Conservation (phyloP, 495 filamentous ascomycete species). For the Barbatosphaeria neglecta region DNA sequence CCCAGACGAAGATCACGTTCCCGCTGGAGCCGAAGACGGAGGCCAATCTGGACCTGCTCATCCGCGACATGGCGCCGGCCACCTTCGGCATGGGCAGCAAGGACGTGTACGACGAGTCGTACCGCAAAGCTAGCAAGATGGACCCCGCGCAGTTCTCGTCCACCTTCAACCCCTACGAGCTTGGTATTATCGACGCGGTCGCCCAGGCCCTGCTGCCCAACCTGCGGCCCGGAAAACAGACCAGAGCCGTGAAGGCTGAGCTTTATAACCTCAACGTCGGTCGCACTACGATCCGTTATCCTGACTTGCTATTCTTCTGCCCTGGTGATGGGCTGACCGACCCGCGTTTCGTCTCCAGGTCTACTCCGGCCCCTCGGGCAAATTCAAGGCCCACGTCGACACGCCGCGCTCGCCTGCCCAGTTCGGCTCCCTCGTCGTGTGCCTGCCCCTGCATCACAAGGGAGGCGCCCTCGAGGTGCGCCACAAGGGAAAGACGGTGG, state of each 20-base stretch:
- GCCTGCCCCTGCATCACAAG: slow-evolving; percentile 33
- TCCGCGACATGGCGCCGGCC: slow-evolving; percentile 15
- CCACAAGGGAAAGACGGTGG: slow-evolving; percentile 19
- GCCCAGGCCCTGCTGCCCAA: slow-evolving; percentile 36
- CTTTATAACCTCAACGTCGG: slow-evolving; percentile 47
- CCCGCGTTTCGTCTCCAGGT: not conserved
- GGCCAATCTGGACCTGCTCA: no score
- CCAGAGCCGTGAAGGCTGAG: slow-evolving; percentile 25
- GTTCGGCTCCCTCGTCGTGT: slow-evolving; percentile 46
- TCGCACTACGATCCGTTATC: no score
- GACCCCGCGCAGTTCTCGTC: slow-evolving; percentile 30
- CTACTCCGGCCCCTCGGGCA: slow-evolving; percentile 41
- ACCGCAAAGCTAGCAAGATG: slow-evolving; percentile 41
- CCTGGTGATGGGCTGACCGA: not conserved
- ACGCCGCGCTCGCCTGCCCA: slow-evolving; percentile 37
- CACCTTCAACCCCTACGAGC: slow-evolving; percentile 39
- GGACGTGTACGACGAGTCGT: slow-evolving; percentile 35
- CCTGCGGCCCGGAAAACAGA: slow-evolving; percentile 4
- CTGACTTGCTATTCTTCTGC: no score
- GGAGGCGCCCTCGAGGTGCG: slow-evolving; percentile 27
- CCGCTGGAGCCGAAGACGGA: no score
- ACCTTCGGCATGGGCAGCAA: slow-evolving; percentile 34
- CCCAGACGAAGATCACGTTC: no score
- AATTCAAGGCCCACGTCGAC: slow-evolving; percentile 43
- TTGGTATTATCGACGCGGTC: slow-evolving; percentile 39